Evolutionary conservation across 2,329 filamentous ascomycete species (phyloP).

Genomic region (Coniochaeta ligniaria): DNA sequence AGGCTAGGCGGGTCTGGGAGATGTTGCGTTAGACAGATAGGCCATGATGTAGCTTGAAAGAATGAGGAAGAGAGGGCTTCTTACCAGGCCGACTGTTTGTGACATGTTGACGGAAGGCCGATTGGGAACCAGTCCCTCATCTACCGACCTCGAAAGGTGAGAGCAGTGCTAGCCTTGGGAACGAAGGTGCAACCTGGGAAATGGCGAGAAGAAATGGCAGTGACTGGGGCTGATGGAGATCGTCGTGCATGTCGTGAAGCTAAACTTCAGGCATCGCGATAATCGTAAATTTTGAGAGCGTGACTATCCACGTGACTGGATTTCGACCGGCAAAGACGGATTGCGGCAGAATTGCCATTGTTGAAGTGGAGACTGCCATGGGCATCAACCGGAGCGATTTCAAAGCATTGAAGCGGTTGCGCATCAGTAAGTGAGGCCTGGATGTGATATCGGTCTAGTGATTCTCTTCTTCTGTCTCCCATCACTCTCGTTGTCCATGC

Average conservation of each 20-base stretch:
- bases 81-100: conserved; percentile 69
- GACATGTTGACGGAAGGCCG: conserved; percentile 51
- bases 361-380: not conserved
- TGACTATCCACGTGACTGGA: not conserved
- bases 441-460: not conserved
- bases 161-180: not conserved
- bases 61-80: conserved; percentile 16
- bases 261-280: not conserved
- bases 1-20: conserved; percentile 82
- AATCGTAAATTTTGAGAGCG: not conserved
- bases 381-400: conserved; percentile 15
- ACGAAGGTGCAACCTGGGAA: not conserved
- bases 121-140: conserved; percentile 23
- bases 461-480: not conserved
- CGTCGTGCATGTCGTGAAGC: not conserved
- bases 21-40: conserved; percentile 1
- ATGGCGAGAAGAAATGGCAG: not conserved
- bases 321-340: not conserved
- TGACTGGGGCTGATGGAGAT: not conserved
- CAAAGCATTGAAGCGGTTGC: conserved; percentile 18
- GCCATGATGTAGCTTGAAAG: conserved; percentile 1
- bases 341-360: not conserved
- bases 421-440: conserved; percentile 5
- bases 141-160: conserved; percentile 5
- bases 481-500: conserved; percentile 4